Evolutionary conservation across 169 alveolate species (phyloP), one percentile per base, ranked within the genome.

Genomic region (Condylostoma magnum): DNA sequence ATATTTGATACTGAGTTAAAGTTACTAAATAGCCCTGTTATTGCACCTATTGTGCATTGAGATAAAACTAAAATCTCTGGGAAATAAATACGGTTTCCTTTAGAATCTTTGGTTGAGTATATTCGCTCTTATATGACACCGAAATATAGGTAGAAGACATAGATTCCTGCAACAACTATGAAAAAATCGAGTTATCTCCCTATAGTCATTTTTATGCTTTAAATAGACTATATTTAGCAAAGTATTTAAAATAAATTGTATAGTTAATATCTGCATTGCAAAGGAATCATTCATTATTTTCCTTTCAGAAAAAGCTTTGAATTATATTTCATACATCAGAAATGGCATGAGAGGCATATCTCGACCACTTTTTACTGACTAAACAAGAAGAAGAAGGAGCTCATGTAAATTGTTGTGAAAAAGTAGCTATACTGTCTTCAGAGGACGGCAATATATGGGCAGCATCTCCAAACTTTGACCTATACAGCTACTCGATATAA

Each of bases 81-180:
- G 15, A 27, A 31, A 2, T 63, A 43, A 33, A 63, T 43, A 20
- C 27, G 18, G 4, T 44, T 57, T 22, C 58, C 28, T 1, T n/a
- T 44, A 1, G 37, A 37, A 20, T 37, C 30, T 18, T 20, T 44
- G 31, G 10, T n/a, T 25, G 51, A 4, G 38, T 63, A 63, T 41
- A 63, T 63, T 18, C 6, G 10, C 33, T 63, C 73, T 6, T 63
- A 57, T 5, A 63, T 54, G 25, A 63, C 58, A 0, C 57, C 73
- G 30, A 63, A 63, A 34, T 63, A 63, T 8, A 41, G 33, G 73
- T 63, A 63, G 56, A 57, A 63, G 60, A 22, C 1, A 22, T 63
- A 63, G 28, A 63, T 63, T 46, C 73, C 73, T 2, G 20, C 0
- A 22, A 44, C 18, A 10, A 63, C 60, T n/a, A 41, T 18, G 48